Evolutionary conservation across 2,329 filamentous ascomycete genomes (phyloP), one percentile per base, ranked within the genome.

Genomic region (Penicillium sp.): DNA sequence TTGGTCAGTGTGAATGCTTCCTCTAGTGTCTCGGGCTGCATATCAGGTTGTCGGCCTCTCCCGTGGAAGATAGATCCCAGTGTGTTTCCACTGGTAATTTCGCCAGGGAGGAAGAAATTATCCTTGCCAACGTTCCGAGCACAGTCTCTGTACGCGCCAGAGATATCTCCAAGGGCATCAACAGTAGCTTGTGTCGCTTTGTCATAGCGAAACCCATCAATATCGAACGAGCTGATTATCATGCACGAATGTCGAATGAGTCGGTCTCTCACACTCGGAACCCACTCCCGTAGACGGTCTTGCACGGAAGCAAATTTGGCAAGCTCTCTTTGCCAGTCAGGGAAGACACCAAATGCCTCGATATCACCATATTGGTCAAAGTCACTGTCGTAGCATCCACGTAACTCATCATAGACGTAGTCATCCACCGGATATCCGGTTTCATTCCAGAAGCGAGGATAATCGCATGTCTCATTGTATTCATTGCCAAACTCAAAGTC

Each of bases 241-340:
- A 87, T 83, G 69, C 85, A 88, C 1, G 83, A 85, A 61, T 87
- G 84, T 42, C 79, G 79, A 57, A 82, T 79, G 53, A 88, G 72
- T 60, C 83, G 83, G 44, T 80, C 76, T 31, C 79, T 72, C 0
- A 87, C 84, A 11, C 79, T 79, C 3, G 82, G 81, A 24, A 79
- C 64, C 85, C 85, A 88, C 61, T 87, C 84, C 48, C 85, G 79
- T 3, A 88, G 74, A 64, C 85, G 83, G 68, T 88, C 85, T 69
- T 88, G 85, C 1, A 87, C 85, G 40, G 81, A 84, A 45, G 84
- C 83, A 69, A 88, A 88, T 60, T 87, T 88, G 18, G 83, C 79
- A 40, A 88, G 75, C 66, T 88, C 82, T 65, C 83, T 81, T 62
- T 85, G 74, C 81, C 82, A 87, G 63, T 87, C 83, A 0, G 83